Conservation (phyloP, 768 basidiomycete genomes). For the Lactarius quietus region DNA sequence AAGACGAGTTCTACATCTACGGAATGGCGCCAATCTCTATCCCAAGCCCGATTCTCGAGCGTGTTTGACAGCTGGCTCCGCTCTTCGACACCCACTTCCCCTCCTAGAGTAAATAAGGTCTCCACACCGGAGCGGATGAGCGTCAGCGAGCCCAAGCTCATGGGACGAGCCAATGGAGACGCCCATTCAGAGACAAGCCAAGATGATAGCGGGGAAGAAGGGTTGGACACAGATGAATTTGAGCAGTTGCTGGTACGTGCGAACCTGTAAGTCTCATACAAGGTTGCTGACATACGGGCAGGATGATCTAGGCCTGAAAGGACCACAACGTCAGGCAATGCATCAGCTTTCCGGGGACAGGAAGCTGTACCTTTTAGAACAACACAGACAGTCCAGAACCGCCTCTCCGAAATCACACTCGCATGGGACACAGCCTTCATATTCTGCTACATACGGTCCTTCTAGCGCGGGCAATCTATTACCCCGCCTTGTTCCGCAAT, state of each 20-base stretch:
- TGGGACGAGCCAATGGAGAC: constrained; percentile 39
- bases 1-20: constrained; percentile 34
- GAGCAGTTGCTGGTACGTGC: constrained; percentile 65
- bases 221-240: constrained; percentile 48
- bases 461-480: constrained; percentile 54
- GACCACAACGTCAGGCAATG: constrained; percentile 62
- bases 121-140: constrained; percentile 43
- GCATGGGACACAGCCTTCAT: constrained; percentile 35
- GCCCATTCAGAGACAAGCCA: constrained; percentile 32
- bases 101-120: constrained; percentile 31
- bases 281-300: constrained; percentile 31
- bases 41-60: constrained; percentile 58
- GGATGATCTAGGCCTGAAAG: constrained; percentile 73
- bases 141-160: constrained; percentile 67
- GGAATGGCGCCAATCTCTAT: constrained; percentile 52
- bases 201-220: constrained; percentile 30
- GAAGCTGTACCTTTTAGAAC: constrained; percentile 63
- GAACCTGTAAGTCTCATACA: background rate
- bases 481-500: constrained; percentile 65
- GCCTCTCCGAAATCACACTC: constrained; percentile 31
- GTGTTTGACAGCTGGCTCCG: constrained; percentile 67
- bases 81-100: constrained; percentile 39
- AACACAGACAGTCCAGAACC: constrained; percentile 45
- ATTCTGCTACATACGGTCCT: constrained; percentile 56
- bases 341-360: constrained; percentile 54